These are phyloP conservation scores for Fusarium tupiense DNA, from an alignment of 2,329 filamentous ascomycete species.

Conservation along the genomic window DNA sequence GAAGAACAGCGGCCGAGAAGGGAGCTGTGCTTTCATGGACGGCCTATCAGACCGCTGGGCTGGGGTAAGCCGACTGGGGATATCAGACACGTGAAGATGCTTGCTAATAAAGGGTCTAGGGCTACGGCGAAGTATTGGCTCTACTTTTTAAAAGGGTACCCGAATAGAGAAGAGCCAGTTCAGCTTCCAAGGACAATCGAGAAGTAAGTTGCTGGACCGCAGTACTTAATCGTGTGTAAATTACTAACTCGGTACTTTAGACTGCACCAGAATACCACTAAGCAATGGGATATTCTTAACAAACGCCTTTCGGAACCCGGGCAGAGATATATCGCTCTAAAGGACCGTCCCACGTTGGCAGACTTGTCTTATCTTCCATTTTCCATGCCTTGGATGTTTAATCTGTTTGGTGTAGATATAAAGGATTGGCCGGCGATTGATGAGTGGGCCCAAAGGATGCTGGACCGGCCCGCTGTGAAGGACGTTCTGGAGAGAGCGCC, in stretches of 20 bases:
- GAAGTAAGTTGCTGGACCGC: background rate
- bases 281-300: background rate
- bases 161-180: background rate
- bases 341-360: background rate
- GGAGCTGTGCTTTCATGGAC: background rate
- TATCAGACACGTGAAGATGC: background rate
- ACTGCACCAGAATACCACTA: background rate
- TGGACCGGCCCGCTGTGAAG: background rate
- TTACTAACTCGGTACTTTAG: background rate
- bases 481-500: background rate
- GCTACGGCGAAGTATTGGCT: background rate
- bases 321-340: background rate
- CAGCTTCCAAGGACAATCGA: background rate
- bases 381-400: background rate
- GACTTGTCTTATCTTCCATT: background rate
- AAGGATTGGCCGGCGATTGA: background rate
- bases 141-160: background rate
- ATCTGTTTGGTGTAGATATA: background rate
- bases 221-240: background rate
- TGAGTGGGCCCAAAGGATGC: background rate
- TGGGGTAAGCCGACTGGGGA: background rate
- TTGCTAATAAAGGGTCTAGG: background rate
- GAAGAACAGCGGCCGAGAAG: background rate
- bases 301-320: background rate
- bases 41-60: background rate